Conservation (phyloP, 2,329 filamentous ascomycete species). For the Neopestalotiopsis sp. region DNA sequence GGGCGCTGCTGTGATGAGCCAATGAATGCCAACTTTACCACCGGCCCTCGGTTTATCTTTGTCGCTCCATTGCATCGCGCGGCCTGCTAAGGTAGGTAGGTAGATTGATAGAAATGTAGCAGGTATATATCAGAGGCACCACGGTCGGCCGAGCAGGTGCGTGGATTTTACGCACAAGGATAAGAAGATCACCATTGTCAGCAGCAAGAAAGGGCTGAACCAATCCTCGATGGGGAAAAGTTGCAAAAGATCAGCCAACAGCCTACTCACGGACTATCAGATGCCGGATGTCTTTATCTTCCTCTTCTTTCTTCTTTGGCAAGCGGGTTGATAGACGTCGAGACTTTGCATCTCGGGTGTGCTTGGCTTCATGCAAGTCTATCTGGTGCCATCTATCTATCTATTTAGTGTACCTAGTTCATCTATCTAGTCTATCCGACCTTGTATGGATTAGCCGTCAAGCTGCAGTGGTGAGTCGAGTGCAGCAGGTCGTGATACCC, state of each 20-base stretch:
- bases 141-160: background rate
- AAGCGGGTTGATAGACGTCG: background rate
- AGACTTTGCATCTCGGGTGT: constrained; percentile 1
- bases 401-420: background rate
- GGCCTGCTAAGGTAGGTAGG: background rate
- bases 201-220: background rate
- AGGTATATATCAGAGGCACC: background rate
- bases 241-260: background rate
- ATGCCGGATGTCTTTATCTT: background rate
- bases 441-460: background rate
- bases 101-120: background rate
- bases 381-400: background rate
- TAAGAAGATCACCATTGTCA: background rate
- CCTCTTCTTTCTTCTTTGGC: background rate
- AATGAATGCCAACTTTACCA: background rate
- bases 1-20: background rate
- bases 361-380: constrained; percentile 15
- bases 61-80: background rate
- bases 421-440: too few species aligned
- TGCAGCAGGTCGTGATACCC: background rate
- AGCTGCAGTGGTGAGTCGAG: constrained; percentile 1
- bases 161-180: background rate
- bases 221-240: background rate
- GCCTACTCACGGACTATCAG: background rate
- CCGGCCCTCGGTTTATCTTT: background rate